These are phyloP conservation scores for Trichoderma orchidacearum DNA, from an alignment of 495 filamentous ascomycete genomes.

Conservation along the genomic window DNA sequence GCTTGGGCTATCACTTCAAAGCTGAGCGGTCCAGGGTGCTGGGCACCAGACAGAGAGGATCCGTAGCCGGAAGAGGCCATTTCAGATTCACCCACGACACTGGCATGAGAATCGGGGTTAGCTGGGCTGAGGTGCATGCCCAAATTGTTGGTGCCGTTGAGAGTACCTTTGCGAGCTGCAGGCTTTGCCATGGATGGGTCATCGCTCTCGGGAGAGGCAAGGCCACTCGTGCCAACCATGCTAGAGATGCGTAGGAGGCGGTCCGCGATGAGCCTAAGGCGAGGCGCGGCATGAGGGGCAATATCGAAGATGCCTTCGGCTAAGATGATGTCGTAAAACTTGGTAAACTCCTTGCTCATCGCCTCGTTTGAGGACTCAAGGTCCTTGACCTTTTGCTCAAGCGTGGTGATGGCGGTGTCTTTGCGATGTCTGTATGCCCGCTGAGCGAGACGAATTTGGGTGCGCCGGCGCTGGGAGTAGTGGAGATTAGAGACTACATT, in stretches of 20 bases:
- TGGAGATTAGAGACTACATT: conserved; percentile 1
- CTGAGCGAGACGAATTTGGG: conserved; percentile 80
- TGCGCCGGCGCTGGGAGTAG: conserved; percentile 52
- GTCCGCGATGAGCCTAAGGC: conserved; percentile 28
- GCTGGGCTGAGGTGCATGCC: background rate
- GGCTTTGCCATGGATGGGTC: conserved; percentile 5
- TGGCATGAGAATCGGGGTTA: too few species aligned
- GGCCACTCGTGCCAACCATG: conserved; percentile 17
- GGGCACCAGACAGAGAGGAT: background rate
- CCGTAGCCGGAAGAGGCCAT: background rate
- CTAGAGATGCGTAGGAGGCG: conserved; percentile 30
- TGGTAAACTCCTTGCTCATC: conserved; percentile 59
- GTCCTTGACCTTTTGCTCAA: conserved; percentile 51
- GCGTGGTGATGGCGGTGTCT: conserved; percentile 62
- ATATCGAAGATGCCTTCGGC: conserved; percentile 33
- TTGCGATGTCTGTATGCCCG: conserved; percentile 75
- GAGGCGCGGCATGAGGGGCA: conserved; percentile 35
- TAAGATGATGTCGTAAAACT: conserved; percentile 48
- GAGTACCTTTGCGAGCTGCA: background rate
- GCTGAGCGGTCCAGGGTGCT: background rate
- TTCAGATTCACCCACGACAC: background rate
- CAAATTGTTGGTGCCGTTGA: background rate
- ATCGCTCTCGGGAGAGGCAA: conserved; percentile 6
- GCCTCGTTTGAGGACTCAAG: conserved; percentile 54
- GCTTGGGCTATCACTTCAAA: conserved; percentile 23